Conservation (phyloP, 192 early-diverging fungal genomes). For the Borealophlyctis nickersoniae region DNA sequence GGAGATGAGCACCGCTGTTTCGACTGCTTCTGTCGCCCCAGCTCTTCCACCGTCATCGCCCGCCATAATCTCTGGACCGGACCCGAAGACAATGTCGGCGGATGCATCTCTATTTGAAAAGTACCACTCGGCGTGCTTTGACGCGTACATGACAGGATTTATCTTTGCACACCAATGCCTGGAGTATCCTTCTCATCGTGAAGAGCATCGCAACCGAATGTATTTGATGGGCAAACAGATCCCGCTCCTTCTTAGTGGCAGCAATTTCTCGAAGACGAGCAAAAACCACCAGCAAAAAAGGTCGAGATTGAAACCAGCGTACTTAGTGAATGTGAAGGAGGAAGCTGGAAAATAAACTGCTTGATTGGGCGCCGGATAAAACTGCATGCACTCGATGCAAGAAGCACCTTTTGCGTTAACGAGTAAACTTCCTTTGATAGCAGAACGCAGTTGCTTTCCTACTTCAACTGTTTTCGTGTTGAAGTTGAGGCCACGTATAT, state of each 20-base stretch:
- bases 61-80: constrained; percentile 13
- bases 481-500: too few species aligned
- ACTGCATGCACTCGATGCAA: too few species aligned
- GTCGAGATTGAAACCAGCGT: too few species aligned
- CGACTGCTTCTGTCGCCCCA: constrained; percentile 12
- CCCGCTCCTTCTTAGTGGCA: constrained; percentile 64
- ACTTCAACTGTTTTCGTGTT: too few species aligned
- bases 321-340: too few species aligned
- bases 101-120: constrained; percentile 40
- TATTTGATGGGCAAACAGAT: constrained; percentile 81
- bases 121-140: constrained; percentile 89
- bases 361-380: too few species aligned
- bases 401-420: too few species aligned
- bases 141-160: constrained; percentile 96
- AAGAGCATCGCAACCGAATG: constrained; percentile 65
- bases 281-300: not conserved
- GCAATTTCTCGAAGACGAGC: constrained; percentile 59
- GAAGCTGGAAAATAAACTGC: too few species aligned
- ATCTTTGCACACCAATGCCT: constrained; percentile 67
- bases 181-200: not conserved
- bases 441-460: too few species aligned
- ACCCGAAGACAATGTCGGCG: constrained; percentile 3
- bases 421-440: too few species aligned
- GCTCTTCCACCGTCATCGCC: constrained; percentile 14
- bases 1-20: not conserved